These are phyloP conservation scores for Aspergillus arachidicola DNA, from an alignment of 2,329 filamentous ascomycete genomes.

Conservation along the genomic window DNA sequence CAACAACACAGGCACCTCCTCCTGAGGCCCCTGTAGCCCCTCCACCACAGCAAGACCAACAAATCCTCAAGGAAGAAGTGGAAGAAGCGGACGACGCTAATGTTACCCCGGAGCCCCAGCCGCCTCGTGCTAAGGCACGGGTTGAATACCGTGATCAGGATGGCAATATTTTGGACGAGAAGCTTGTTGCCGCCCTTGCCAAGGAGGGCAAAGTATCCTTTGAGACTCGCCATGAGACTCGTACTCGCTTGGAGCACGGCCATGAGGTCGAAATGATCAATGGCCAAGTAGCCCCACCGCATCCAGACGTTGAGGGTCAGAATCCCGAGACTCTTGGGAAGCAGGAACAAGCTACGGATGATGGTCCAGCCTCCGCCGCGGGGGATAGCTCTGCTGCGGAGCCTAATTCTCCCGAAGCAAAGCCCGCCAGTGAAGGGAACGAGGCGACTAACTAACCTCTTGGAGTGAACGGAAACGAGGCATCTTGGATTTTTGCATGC, in stretches of 20 bases:
- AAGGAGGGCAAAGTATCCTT: slow-evolving; percentile 88
- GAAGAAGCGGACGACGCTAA: slow-evolving; percentile 28
- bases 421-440: slow-evolving; percentile 51
- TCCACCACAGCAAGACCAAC: slow-evolving; percentile 26
- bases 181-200: slow-evolving; percentile 74
- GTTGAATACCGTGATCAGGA: slow-evolving; percentile 94
- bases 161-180: slow-evolving; percentile 82
- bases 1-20: slow-evolving; percentile 24
- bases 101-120: slow-evolving; percentile 37
- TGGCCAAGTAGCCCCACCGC: slow-evolving; percentile 51
- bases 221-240: slow-evolving; percentile 93
- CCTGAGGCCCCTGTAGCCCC: slow-evolving; percentile 17
- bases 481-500: slow-evolving; percentile 14
- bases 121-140: slow-evolving; percentile 68
- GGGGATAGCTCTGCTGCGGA: slow-evolving; percentile 41
- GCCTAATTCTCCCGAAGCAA: slow-evolving; percentile 41
- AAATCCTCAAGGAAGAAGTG: slow-evolving; percentile 21
- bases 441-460: slow-evolving; percentile 44
- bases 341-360: slow-evolving; percentile 36
- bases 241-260: slow-evolving; percentile 75
- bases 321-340: slow-evolving; percentile 59
- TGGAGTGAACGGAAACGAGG: slow-evolving; percentile 22
- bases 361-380: slow-evolving; percentile 44
- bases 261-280: slow-evolving; percentile 66
- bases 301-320: slow-evolving; percentile 60